Base-by-base conservation (phyloP, 2,329 filamentous ascomycete genomes). In the Basipetospora chlamydospora region DNA sequence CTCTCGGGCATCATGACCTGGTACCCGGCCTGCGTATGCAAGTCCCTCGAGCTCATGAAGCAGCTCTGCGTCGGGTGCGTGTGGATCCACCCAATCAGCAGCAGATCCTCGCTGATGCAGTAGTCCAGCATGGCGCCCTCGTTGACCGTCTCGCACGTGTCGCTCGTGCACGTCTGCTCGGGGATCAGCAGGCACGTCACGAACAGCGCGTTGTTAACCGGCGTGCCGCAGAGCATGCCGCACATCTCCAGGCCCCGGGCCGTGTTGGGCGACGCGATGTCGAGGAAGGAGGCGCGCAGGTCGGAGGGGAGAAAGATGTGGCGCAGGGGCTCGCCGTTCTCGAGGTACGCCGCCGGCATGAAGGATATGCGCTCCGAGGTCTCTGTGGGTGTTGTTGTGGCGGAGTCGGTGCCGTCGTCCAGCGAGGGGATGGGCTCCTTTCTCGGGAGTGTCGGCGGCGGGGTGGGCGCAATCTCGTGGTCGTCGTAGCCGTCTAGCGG, bases 1-100 rank as follows among this genome's bases (percentile, higher is more conserved):
- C 84, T 92, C 63, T 98, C 90, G 1, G 86, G 80, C 59, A 96
- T 73, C 85, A 95, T 95, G 41, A 90, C 77, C 57, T 98, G 90
- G 54, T 95, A 96, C 9, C 86, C 86, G 3, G 79, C 78, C 51
- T 94, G 88, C 0, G 92, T 98, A 52, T 98, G 90, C 45, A 96
- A 54, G 52, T 98, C 90, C 34, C 88, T 68, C 33, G 81, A 90
- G 53, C 85, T 94, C 83, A 98, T 92, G 55, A 98, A 98, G 57
- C 90, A 98, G 0, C 85, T 92, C 59, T 98, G 90, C 0, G 80
- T 85, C 0, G 90, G 90, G 54, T 98, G 90, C 0, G 90, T 98
- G 53, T 98, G 90, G 42, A 98, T 98, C 90, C 90, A 98, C 26
- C 88, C 88, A 5, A 94, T 68, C 37, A 93, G 76, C 55, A 94